Conservation (phyloP, 495 filamentous ascomycete genomes). For the Podospora fimiseda region DNA sequence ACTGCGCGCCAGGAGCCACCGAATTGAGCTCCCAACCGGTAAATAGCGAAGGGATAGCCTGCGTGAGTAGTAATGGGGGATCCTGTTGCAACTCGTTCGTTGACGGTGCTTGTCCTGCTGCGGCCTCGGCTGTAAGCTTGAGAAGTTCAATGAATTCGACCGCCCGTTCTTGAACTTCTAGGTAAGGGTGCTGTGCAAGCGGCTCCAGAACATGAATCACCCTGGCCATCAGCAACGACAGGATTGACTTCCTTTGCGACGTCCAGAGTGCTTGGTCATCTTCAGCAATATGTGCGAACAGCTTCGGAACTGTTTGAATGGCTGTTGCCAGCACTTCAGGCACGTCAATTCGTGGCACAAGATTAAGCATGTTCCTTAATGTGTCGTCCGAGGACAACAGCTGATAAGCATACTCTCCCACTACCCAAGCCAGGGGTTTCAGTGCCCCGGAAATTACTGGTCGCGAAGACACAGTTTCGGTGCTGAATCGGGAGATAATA, state of each 20-base stretch:
- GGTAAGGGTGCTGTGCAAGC: conserved; percentile 67
- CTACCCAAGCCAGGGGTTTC: conserved; percentile 70
- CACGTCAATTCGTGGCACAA: conserved; percentile 48
- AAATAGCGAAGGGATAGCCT: conserved; percentile 84
- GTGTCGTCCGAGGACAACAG: conserved; percentile 59
- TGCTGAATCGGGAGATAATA: conserved; percentile 47
- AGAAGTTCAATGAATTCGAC: conserved; percentile 89
- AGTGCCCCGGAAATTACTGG: conserved; percentile 52
- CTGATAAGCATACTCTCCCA: conserved; percentile 74
- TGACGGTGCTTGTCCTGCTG: conserved; percentile 54
- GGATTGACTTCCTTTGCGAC: conserved; percentile 58
- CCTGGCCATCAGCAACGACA: conserved; percentile 67
- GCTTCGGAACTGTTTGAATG: conserved; percentile 81
- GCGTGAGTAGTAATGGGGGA: conserved; percentile 72
- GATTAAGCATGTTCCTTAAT: conserved; percentile 66
- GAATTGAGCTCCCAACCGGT: conserved; percentile 82
- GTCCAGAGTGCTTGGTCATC: conserved; percentile 53
- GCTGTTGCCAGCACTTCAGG: conserved; percentile 63
- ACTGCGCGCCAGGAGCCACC: conserved; percentile 74
- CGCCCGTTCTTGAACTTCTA: conserved; percentile 94
- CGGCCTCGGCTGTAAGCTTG: conserved; percentile 74
- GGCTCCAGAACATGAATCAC: conserved; percentile 76
- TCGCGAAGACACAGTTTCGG: conserved; percentile 36
- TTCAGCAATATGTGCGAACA: conserved; percentile 62
- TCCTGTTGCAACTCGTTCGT: conserved; percentile 51